Percentiles rank a stretch among this genome's conserved stretches.
phyloP scores from a whole-genome alignment of 192 early-diverging fungal species.

The Coemansia sp. region DNA sequence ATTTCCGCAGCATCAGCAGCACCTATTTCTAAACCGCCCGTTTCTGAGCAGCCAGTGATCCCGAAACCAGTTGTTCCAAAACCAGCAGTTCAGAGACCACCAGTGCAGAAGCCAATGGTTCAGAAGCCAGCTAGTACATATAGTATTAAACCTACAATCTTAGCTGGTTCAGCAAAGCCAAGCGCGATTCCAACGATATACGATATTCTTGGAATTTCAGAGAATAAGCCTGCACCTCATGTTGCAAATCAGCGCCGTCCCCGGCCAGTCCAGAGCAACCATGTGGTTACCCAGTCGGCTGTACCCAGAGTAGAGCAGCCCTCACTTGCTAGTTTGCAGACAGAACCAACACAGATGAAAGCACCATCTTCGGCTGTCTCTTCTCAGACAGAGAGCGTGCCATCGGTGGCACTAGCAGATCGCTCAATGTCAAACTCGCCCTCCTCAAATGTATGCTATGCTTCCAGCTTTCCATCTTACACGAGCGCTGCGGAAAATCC shows the following conservation, averaged over 20 bases:
- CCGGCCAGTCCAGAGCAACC: background rate
- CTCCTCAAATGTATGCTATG: constrained; percentile 4
- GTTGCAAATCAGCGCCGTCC: background rate
- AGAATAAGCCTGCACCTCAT: constrained; percentile 11
- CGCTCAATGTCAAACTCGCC: constrained; percentile 7
- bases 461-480: background rate
- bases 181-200: constrained; percentile 32
- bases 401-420: background rate
- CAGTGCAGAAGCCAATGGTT: too few species aligned
- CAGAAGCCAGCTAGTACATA: too few species aligned
- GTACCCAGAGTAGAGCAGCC: background rate
- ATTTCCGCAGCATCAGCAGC: too few species aligned
- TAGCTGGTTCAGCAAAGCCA: background rate
- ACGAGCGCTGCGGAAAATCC: background rate
- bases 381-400: background rate
- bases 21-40: too few species aligned
- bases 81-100: too few species aligned
- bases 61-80: too few species aligned
- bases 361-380: background rate
- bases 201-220: constrained; percentile 37
- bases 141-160: too few species aligned
- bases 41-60: too few species aligned
- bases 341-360: background rate
- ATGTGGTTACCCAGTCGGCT: too few species aligned
- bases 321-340: background rate